phyloP scores from a whole-genome alignment of 1,139 yeast genomes.

The Blastobotrys arbuscula region DNA sequence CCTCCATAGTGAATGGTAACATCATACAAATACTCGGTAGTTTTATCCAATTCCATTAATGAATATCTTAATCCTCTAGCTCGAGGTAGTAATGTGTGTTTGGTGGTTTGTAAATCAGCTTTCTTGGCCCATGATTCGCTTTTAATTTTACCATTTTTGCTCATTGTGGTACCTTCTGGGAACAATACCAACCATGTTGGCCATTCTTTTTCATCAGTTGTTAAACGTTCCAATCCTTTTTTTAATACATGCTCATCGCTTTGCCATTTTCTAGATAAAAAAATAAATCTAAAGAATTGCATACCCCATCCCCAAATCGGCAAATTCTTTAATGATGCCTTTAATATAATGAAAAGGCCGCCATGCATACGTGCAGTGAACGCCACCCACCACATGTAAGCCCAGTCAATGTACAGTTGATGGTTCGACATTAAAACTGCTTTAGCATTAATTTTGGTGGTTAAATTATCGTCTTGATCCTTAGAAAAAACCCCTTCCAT shows the following conservation, averaged over 20 bases:
- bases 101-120: constrained; percentile 40
- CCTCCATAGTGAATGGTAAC: constrained; percentile 80
- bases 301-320: constrained; percentile 88
- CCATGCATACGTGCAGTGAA: constrained; percentile 63
- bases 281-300: constrained; percentile 72
- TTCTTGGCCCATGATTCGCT: constrained; percentile 55
- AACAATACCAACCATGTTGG: constrained; percentile 58
- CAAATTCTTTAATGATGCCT: constrained; percentile 65
- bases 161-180: constrained; percentile 94
- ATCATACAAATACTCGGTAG: constrained; percentile 71
- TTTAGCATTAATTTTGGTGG: constrained; percentile 34
- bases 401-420: constrained; percentile 94
- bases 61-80: constrained; percentile 71
- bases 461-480: constrained; percentile 25
- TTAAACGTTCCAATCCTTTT: constrained; percentile 49
- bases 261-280: constrained; percentile 81
- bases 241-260: constrained; percentile 58
- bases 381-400: constrained; percentile 81
- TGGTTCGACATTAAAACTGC: constrained; percentile 76
- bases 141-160: constrained; percentile 55
- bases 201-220: constrained; percentile 31
- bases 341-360: constrained; percentile 63
- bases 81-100: constrained; percentile 73
- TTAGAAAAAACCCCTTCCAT: constrained; percentile 27
- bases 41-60: constrained; percentile 50